Evolutionary conservation across 2,329 filamentous ascomycete species (phyloP), one percentile per base, ranked within the genome.

Genomic region (Botrytis fragariae): DNA sequence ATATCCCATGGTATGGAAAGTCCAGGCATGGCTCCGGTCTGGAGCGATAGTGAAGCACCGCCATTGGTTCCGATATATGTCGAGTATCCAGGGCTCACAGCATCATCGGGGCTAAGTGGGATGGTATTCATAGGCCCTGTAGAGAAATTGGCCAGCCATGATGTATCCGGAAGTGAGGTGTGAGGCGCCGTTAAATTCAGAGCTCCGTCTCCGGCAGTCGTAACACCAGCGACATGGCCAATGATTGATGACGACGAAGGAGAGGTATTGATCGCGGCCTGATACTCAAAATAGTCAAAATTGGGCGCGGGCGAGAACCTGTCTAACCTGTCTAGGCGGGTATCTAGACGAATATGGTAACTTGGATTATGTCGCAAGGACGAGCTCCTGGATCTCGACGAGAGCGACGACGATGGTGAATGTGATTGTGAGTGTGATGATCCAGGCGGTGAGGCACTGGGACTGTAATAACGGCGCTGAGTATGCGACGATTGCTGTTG

Each of bases 1-100:
- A 72, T 71, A 44, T 72, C 73, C 78, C 78, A 79, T 14, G 76
- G 71, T 37, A 72, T 68, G 10, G 73, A 73, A 39, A 76, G 73
- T n/a, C 70, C 73, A 71, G 75, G 35, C 51, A 73, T 20, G 35
- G 29, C 63, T 59, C 62, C 71, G 5, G 62, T 44, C 44, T 68
- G 62, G 75, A 76, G 44, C 62, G 71, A 68, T 25, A 72, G 45
- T 14, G 71, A 68, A 44, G 37, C 54, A 60, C 25, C 48, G 25
- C 62, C 70, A 72, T 67, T 44, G 14, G 32, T 37, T 39, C 70
- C 70, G 2, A 72, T 72, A 20, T 60, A 72, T 20, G 32, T 32
- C 3, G 71, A 67, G 59, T 57, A 68, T 59, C n/a, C 62, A 0
- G 32, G 71, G 22, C 39, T 68, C 42, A 67, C 20, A 59, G 51